Base-by-base conservation (phyloP, 192 early-diverging fungal species). In the Kickxella alabastrina region DNA sequence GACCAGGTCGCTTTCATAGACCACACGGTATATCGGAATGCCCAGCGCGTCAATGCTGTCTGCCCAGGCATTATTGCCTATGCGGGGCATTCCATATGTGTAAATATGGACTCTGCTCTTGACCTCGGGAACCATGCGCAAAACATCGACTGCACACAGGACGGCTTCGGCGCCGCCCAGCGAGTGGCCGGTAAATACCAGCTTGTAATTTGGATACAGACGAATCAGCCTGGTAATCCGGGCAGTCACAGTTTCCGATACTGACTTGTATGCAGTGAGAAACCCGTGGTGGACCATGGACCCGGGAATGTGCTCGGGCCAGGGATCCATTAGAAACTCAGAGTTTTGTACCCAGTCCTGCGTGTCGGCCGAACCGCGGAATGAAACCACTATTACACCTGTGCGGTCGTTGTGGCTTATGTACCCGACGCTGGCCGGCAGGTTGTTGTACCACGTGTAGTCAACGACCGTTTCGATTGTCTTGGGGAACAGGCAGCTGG, bases 161-260 rank as follows among this genome's bases (percentile, higher is more conserved):
- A 59, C 64, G 4, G 75, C 28, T 43, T 67, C 60, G 3, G 75
- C 75, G 10, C 75, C 75, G 31, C 75, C 75, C 4, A 77, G 68
- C n/a, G 75, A 77, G 26, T 77, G 75, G 0, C 75, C 75, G 5
- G 75, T 72, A 49, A 77, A 70, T 27, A 77, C 68, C 6, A 77
- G n/a, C 38, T 59, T 63, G 52, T 77, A 63, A 1, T 49, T 23
- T 3, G 75, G 68, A 18, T 63, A 58, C 25, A 19, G 32, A 8
- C 42, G 44, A 5, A 47, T 51, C 12, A 76, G 57, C 25, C 22
- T 46, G 14, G 36, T 40, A 1, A 75, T 37, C 17, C 4, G 42
- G 3, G 24, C 14, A 7, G 52, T 57, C 7, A 75, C 65, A 2
- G 65, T 53, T 29, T 9, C 13, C 13, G 66, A 47, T 7, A 69